Conservation (phyloP, 1,284 basidiomycete genomes). For the Puccinia horiana region DNA sequence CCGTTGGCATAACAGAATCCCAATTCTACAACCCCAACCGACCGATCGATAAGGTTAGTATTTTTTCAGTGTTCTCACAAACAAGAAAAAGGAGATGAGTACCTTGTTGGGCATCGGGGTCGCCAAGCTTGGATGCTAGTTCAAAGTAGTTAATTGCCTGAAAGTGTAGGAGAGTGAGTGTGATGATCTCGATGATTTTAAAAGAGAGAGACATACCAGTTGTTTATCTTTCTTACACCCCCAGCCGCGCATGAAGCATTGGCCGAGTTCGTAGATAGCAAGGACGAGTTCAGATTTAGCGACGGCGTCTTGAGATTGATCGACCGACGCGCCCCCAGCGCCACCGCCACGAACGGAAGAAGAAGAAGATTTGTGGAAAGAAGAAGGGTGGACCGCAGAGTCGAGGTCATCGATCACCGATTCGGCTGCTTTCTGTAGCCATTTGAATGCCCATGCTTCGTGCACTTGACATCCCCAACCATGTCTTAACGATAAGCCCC, state of each 20-base stretch:
- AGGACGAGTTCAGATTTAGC: conserved; percentile 75
- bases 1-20: conserved; percentile 81
- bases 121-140: conserved; percentile 78
- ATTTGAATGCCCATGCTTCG: conserved; percentile 75
- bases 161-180: conserved; percentile 51
- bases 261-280: conserved; percentile 86
- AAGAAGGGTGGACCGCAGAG: conserved; percentile 55
- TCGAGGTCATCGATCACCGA: conserved; percentile 77
- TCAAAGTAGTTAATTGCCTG: conserved; percentile 71
- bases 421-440: conserved; percentile 79
- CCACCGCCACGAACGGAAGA: too few species aligned
- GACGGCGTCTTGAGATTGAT: conserved; percentile 53
- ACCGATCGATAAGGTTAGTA: neutral
- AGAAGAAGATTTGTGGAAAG: conserved; percentile 58
- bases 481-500: conserved; percentile 80
- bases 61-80: neutral
- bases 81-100: neutral
- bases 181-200: neutral
- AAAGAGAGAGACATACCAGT: conserved; percentile 63
- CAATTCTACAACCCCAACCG: conserved; percentile 59
- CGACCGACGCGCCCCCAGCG: conserved; percentile 54
- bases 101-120: conserved; percentile 80
- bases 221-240: conserved; percentile 79
- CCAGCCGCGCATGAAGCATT: conserved; percentile 90
- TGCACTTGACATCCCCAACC: conserved; percentile 72